Evolutionary conservation across 306 rosid genomes (phyloP), one percentile per base, ranked within the genome.

Genomic region (Chamaecrista fasciculata): DNA sequence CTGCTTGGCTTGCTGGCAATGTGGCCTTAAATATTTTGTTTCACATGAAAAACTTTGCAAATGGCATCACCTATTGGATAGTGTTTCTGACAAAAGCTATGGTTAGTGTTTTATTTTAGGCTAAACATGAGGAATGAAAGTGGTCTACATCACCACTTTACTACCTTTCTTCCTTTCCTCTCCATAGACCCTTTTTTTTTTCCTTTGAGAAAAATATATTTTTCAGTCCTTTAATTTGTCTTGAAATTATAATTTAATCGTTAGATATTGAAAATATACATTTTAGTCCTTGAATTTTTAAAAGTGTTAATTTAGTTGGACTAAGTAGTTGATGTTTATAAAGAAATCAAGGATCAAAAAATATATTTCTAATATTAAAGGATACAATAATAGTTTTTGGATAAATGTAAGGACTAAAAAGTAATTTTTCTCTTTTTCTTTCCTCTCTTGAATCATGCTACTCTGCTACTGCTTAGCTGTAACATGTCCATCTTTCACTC

Each of bases 391-490:
- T n/a, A n/a, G n/a, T n/a, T n/a, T n/a, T n/a, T n/a, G n/a, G n/a
- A n/a, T n/a, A n/a, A n/a, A n/a, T n/a, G n/a, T n/a, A n/a, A n/a
- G n/a, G n/a, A n/a, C n/a, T n/a, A n/a, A n/a, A n/a, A n/a, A n/a
- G n/a, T n/a, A n/a, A n/a, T n/a, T n/a, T n/a, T n/a, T n/a, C n/a
- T n/a, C n/a, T n/a, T n/a, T 58, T 83, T 83, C 82, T 83, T 86
- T 91, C 91, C 85, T 80, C 89, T 72, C 86, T 86, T 78, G 78
- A 85, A 91, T 88, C 86, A 91, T 91, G 68, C 81, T 73, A 39
- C 48, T 75, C 89, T 78, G 83, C 79, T 71, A 66, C 81, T 76
- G 69, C 88, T 85, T 82, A 91, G 87, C 95, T 92, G 91, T 81
- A 76, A 78, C 56, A 53, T 81, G 76, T 66, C 87, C 82, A 80